phyloP scores from a whole-genome alignment of 306 rosid genomes.

The Argentina anserina region DNA sequence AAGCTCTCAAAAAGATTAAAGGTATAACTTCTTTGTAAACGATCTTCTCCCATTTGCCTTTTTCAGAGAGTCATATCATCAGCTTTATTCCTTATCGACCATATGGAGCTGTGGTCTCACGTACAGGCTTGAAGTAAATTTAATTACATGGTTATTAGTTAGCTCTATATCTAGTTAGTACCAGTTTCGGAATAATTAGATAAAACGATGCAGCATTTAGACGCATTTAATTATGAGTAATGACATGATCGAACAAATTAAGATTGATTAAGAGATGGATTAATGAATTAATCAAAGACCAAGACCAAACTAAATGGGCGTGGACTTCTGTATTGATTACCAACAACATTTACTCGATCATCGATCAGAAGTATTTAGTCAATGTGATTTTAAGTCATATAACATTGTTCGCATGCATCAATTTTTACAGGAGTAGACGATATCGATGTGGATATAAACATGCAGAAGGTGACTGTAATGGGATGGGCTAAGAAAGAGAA shows the following conservation, averaged over 20 bases:
- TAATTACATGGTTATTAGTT: too few relatives aligned
- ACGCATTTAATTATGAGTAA: too few relatives aligned
- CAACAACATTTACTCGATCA: too few relatives aligned
- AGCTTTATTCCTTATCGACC: neutral
- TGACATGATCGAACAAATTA: too few relatives aligned
- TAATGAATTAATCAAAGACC: neutral
- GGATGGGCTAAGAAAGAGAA: conserved; percentile 63
- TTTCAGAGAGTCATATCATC: neutral
- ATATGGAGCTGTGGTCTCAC: neutral
- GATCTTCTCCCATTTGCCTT: neutral
- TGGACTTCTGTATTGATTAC: too few relatives aligned
- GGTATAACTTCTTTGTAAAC: conserved; percentile 25
- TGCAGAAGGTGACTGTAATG: conserved; percentile 79
- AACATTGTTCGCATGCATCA: neutral
- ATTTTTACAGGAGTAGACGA: conserved; percentile 50
- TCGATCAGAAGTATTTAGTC: too few relatives aligned
- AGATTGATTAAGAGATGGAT: neutral
- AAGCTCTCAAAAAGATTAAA: conserved; percentile 47
- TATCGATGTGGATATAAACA: conserved; percentile 48
- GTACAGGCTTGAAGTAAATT: neutral
- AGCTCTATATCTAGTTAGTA: too few relatives aligned
- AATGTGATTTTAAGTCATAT: too few relatives aligned
- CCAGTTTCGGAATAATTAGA: too few relatives aligned
- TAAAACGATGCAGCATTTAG: too few relatives aligned
- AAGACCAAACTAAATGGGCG: too few relatives aligned